phyloP scores from a whole-genome alignment of 148 eudicot species.

The Suaeda aralocaspica region DNA sequence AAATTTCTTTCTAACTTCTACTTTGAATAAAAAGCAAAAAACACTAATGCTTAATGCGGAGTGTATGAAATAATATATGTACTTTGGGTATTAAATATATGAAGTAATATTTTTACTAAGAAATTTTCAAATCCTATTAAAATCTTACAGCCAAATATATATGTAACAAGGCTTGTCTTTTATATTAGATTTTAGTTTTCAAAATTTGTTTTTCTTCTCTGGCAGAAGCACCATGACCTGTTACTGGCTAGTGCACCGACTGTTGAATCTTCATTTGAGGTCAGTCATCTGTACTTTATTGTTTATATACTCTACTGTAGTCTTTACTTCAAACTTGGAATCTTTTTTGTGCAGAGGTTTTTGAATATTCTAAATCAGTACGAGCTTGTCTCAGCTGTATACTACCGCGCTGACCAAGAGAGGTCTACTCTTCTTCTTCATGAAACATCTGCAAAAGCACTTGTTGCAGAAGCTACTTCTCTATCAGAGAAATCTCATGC shows the following conservation, averaged over 20 bases:
- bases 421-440: constrained; percentile 66
- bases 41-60: no score
- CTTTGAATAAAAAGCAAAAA: no score
- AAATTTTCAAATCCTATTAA: no score
- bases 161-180: neutral
- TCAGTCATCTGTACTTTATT: constrained; percentile 25
- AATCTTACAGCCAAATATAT: no score
- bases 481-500: constrained; percentile 59
- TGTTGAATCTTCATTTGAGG: constrained; percentile 85
- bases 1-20: no score
- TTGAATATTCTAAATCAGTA: constrained; percentile 59
- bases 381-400: constrained; percentile 67
- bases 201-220: constrained; percentile 12
- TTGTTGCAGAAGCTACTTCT: constrained; percentile 68
- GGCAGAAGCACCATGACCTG: constrained; percentile 96
- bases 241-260: constrained; percentile 72
- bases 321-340: constrained; percentile 17
- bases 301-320: constrained; percentile 4
- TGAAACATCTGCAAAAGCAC: constrained; percentile 85
- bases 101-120: no score
- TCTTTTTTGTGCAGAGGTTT: constrained; percentile 61
- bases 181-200: constrained; percentile 9
- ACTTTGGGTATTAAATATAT: no score
- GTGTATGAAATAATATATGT: no score
- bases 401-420: constrained; percentile 79